Evolutionary conservation across 2,329 filamentous ascomycete genomes (phyloP).

Genomic region (Calonectria multiphialidica): DNA sequence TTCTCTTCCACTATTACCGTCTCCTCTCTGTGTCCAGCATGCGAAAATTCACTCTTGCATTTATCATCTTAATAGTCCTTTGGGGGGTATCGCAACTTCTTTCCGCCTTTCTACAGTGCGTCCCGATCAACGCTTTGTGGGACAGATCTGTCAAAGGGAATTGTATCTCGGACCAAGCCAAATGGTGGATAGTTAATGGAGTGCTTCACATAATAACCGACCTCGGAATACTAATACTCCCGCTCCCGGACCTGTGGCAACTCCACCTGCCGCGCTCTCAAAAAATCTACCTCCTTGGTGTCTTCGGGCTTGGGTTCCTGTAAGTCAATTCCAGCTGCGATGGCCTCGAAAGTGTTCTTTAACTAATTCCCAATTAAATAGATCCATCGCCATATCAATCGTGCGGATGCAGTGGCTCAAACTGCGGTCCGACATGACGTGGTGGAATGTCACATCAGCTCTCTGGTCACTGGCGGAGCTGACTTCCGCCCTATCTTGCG

Average conservation of each 20-base stretch:
- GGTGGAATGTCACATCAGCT: constrained; percentile 22
- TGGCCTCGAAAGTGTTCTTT: neutral
- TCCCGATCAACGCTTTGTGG: constrained; percentile 24
- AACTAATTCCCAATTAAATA: neutral
- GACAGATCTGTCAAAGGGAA: neutral
- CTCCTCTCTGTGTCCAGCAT: constrained; percentile 25
- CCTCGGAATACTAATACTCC: constrained; percentile 25
- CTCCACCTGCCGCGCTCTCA: constrained; percentile 24
- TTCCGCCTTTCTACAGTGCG: constrained; percentile 22
- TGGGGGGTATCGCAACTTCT: constrained; percentile 20
- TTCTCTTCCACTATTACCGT: constrained; percentile 34
- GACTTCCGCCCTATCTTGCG: constrained; percentile 28
- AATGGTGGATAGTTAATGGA: constrained; percentile 7
- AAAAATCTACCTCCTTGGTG: constrained; percentile 20
- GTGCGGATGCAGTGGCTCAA: constrained; percentile 27
- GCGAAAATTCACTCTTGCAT: neutral
- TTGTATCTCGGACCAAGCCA: neutral
- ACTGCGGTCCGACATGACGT: neutral
- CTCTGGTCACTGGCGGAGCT: constrained; percentile 33
- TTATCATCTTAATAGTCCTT: constrained; percentile 11
- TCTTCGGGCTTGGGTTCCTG: constrained; percentile 31
- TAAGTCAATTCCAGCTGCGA: neutral
- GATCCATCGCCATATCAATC: constrained; percentile 21
- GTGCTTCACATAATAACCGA: constrained; percentile 31
- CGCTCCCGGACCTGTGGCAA: constrained; percentile 28